These are phyloP conservation scores for Suhomyces terraborum DNA, from an alignment of 1,139 yeast genomes.

Conservation along the genomic window DNA sequence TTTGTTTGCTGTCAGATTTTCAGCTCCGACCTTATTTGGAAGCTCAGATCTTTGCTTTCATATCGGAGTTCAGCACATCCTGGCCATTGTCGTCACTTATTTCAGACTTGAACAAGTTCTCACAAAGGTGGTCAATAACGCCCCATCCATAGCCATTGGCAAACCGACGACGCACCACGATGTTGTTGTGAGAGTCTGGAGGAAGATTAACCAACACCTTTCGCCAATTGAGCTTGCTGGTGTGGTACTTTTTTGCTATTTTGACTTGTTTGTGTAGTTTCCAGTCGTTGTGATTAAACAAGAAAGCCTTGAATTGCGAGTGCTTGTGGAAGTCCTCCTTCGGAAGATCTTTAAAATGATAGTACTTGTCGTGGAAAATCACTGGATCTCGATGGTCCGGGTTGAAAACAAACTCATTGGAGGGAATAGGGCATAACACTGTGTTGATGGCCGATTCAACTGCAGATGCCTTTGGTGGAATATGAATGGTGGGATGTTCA, in stretches of 20 bases:
- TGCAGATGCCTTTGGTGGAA: constrained; percentile 50
- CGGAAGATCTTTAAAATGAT: constrained; percentile 67
- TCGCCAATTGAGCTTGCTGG: constrained; percentile 27
- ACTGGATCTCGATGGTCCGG: constrained; percentile 52
- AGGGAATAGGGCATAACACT: constrained; percentile 47
- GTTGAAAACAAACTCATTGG: constrained; percentile 32
- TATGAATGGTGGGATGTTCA: constrained; percentile 20
- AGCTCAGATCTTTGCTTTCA: constrained; percentile 6
- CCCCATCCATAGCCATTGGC: constrained; percentile 36
- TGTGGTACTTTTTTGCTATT: constrained; percentile 30
- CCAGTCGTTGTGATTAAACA: constrained; percentile 27
- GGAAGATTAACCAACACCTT: constrained; percentile 29
- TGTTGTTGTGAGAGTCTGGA: constrained; percentile 33
- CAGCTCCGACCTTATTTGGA: too few species aligned
- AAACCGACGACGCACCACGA: constrained; percentile 30
- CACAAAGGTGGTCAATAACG: constrained; percentile 28
- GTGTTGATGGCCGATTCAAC: constrained; percentile 47
- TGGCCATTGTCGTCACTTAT: constrained; percentile 11
- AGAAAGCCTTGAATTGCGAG: constrained; percentile 13
- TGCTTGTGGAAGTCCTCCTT: constrained; percentile 12
- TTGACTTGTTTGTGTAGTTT: constrained; percentile 27
- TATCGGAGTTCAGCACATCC: background rate
- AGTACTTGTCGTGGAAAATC: constrained; percentile 80
- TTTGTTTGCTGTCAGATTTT: too few species aligned
- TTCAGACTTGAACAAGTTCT: constrained; percentile 18